Evolutionary conservation across 768 basidiomycete species (phyloP), one percentile per base, ranked within the genome.

Genomic region (Mrakia gelida): DNA sequence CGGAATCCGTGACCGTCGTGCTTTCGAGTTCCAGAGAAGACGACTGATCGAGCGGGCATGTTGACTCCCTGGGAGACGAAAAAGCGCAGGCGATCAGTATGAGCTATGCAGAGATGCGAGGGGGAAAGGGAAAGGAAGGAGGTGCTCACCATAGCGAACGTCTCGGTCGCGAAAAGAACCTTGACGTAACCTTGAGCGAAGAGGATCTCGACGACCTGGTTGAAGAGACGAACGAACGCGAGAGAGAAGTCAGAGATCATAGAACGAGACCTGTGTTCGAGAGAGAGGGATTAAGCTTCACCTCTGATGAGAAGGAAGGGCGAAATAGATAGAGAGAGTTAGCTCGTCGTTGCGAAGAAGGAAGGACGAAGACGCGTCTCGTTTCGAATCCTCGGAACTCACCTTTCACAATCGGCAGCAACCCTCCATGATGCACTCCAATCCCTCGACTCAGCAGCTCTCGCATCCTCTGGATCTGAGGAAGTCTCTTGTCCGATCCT

Each of bases 21-120:
- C 83, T 99, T 99, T 65, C 94, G 88, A 73, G 92, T 95, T 65
- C 89, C 90, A 5, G 97, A 95, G 85, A 98, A 99, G 10, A 98
- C 97, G 5, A 99, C 97, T 81, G 91, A 95, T 87, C 90, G 92
- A 3, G 97, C 94, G 28, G 97, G 97, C 97, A 99, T 99, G 85
- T 99, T 99, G 75, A 99, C 97, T 71, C 97, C 97, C 95, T 98
- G 79, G 13, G 75, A n/a, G 45, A 34, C 8, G n/a, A 13, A 21
- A 28, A 2, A 59, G 32, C 4, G 38, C 38, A 21, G 18, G 18
- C 5, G 45, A 7, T 75, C 74, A 75, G 59, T n/a, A 41, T 6
- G 16, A 30, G 41, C 2, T 21, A 28, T 2, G 28, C 30, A 2
- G 4, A 1, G 28, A 52, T 2, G 9, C 45, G 30, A 28, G 54